Evolutionary conservation across 345 rosid genomes (phyloP).

Genomic region (Ailanthus altissimus): DNA sequence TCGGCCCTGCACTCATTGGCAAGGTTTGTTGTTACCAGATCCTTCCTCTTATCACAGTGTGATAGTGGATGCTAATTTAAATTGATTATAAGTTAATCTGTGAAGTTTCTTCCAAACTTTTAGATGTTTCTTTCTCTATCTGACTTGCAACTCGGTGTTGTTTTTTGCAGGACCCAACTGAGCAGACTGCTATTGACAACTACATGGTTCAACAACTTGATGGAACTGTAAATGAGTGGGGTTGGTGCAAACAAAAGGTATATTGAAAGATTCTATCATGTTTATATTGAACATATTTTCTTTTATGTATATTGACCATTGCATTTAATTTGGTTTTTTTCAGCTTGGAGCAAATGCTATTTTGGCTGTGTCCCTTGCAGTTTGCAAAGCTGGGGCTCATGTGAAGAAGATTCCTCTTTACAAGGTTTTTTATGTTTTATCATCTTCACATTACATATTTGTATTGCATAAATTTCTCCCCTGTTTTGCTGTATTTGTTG

Average conservation of each 20-base stretch:
- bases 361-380: conserved; percentile 89
- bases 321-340: neutral
- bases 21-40: conserved; percentile 45
- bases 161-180: conserved; percentile 70
- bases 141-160: conserved; percentile 12
- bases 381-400: conserved; percentile 87
- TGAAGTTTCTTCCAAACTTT: neutral
- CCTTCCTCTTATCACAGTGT: neutral
- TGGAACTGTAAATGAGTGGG: conserved; percentile 98
- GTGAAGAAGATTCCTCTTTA: conserved; percentile 73
- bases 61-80: neutral
- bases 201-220: conserved; percentile 93
- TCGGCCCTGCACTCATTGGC: conserved; percentile 89
- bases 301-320: conserved; percentile 7
- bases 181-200: conserved; percentile 80
- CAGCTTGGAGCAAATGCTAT: conserved; percentile 98
- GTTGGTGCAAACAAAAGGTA: conserved; percentile 99
- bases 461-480: neutral
- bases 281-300: neutral
- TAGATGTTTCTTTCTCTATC: neutral
- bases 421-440: conserved; percentile 43
- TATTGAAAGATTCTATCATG: neutral
- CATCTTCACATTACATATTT: neutral
- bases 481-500: neutral
- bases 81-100: neutral